phyloP scores from a whole-genome alignment of 2,329 filamentous ascomycete species.

The Coniella lustricola region DNA sequence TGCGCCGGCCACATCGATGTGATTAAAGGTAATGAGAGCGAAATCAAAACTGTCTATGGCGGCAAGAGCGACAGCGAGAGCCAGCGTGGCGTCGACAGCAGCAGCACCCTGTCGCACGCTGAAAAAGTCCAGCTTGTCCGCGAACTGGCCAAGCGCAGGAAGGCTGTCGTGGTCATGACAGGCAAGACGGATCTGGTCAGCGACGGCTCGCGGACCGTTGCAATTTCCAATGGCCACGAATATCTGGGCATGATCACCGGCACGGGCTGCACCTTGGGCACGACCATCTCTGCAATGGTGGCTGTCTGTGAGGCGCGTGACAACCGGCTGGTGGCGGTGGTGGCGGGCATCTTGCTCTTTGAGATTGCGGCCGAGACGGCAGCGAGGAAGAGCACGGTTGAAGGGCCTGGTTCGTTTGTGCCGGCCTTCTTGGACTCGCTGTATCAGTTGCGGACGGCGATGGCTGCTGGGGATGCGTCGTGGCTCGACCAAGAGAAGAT shows the following conservation, averaged over 20 bases:
- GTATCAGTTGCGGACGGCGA: constrained; percentile 31
- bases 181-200: constrained; percentile 70
- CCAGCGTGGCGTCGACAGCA: constrained; percentile 82
- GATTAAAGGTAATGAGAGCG: constrained; percentile 91
- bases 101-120: constrained; percentile 40
- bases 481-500: constrained; percentile 7
- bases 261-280: constrained; percentile 80
- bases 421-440: constrained; percentile 75
- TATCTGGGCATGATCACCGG: constrained; percentile 66
- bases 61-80: constrained; percentile 40
- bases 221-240: constrained; percentile 70
- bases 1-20: constrained; percentile 71
- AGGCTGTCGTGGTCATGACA: constrained; percentile 74
- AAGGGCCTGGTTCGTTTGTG: constrained; percentile 80
- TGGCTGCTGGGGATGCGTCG: background rate
- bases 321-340: constrained; percentile 63
- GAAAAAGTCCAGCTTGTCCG: constrained; percentile 55
- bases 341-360: constrained; percentile 70
- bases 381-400: constrained; percentile 57
- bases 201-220: constrained; percentile 62
- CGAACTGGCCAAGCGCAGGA: constrained; percentile 59
- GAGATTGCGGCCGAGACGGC: constrained; percentile 66
- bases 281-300: constrained; percentile 68
- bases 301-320: constrained; percentile 44
- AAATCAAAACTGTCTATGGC: constrained; percentile 69